A percentile compares a stretch with the other conserved stretches of the same genome.
phyloP scores from a whole-genome alignment of 1,284 basidiomycete species.

The Heterobasidion irregulare region DNA sequence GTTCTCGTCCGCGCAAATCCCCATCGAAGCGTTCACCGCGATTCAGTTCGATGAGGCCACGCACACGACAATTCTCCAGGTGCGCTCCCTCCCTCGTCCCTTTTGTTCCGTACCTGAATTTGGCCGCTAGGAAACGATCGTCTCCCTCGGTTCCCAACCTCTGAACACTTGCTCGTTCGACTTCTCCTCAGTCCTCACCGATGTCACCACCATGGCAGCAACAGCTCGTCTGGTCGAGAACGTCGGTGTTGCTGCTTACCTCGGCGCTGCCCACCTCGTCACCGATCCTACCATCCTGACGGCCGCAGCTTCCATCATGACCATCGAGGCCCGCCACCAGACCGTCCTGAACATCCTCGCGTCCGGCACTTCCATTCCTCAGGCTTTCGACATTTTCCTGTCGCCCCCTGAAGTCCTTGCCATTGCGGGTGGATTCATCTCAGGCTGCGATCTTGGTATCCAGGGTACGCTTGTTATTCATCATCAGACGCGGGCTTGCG shows the following conservation, averaged over 20 bases:
- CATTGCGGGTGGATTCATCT: slow-evolving; percentile 65
- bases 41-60: slow-evolving; percentile 60
- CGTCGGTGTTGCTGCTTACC: slow-evolving; percentile 73
- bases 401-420: slow-evolving; percentile 66
- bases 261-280: slow-evolving; percentile 65
- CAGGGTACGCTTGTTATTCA: slow-evolving; percentile 28
- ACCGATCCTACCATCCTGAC: slow-evolving; percentile 56
- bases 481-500: not conserved
- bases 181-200: slow-evolving; percentile 54
- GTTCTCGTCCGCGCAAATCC: slow-evolving; percentile 46
- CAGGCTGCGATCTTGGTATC: slow-evolving; percentile 61
- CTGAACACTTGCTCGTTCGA: slow-evolving; percentile 61
- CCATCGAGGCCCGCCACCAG: slow-evolving; percentile 78
- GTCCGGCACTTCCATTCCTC: slow-evolving; percentile 51
- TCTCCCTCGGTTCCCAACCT: slow-evolving; percentile 43
- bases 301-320: slow-evolving; percentile 71
- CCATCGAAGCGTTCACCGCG: slow-evolving; percentile 51
- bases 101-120: slow-evolving; percentile 1
- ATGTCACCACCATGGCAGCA: slow-evolving; percentile 65
- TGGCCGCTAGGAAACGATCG: slow-evolving; percentile 33
- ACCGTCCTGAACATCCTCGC: slow-evolving; percentile 65
- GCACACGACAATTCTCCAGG: slow-evolving; percentile 35
- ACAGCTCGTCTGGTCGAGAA: slow-evolving; percentile 77
- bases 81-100: slow-evolving; percentile 8
- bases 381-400: slow-evolving; percentile 66